These are phyloP conservation scores for Phytophthora litchii DNA, from an alignment of 352 stramenopile species.

Conservation along the genomic window DNA sequence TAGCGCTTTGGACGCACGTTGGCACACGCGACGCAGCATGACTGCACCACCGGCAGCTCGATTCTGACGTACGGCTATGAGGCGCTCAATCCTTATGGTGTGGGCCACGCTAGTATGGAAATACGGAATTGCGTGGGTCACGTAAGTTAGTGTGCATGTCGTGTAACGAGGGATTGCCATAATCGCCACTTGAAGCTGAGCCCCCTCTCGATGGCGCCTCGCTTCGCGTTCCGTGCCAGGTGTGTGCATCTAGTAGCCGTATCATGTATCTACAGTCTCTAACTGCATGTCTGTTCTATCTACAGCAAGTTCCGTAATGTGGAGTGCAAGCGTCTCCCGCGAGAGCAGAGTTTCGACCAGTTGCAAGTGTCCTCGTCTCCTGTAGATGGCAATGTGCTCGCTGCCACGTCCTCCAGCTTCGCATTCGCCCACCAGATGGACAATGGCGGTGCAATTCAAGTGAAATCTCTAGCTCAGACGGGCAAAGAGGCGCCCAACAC, in stretches of 20 bases:
- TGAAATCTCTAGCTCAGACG: constrained; percentile 55
- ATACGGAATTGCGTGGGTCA: background rate
- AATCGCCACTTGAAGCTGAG: constrained; percentile 27
- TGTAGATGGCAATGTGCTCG: constrained; percentile 56
- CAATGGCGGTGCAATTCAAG: constrained; percentile 61
- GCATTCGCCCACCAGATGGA: constrained; percentile 76
- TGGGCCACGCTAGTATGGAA: background rate
- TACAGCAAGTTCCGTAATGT: constrained; percentile 84
- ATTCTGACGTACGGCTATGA: constrained; percentile 17
- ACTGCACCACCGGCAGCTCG: constrained; percentile 9
- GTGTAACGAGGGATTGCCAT: constrained; percentile 1
- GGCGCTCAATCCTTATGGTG: background rate
- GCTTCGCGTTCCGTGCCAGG: constrained; percentile 59
- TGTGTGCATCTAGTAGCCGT: constrained; percentile 2
- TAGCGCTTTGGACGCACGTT: constrained; percentile 6
- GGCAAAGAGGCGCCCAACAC: constrained; percentile 36
- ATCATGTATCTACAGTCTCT: background rate
- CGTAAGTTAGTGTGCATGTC: background rate
- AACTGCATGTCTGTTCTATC: constrained; percentile 1
- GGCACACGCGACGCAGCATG: constrained; percentile 33
- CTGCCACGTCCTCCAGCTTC: constrained; percentile 47
- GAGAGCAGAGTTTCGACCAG: constrained; percentile 68
- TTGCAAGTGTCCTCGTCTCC: constrained; percentile 55
- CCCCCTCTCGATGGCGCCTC: constrained; percentile 42
- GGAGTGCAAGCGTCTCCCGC: constrained; percentile 56